Base-by-base conservation (phyloP, 352 stramenopile genomes). In the Thalassiosira mediterranea region DNA sequence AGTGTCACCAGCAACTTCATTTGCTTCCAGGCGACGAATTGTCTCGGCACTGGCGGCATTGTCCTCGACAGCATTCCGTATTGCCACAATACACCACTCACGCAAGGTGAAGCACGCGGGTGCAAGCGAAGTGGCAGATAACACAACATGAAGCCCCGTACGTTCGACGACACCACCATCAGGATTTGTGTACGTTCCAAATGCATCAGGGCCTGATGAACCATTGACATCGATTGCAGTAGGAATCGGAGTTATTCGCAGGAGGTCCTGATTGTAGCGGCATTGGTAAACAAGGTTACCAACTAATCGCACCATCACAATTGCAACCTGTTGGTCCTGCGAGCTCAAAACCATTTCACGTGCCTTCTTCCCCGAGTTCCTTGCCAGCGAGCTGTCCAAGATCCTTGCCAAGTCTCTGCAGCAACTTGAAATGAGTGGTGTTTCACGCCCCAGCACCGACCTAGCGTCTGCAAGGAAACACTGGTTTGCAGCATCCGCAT, bases 1-100 rank as follows among this genome's bases (percentile, higher is more conserved):
- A 11, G 81, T 84, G 68, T 89, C 72, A 3, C 48, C 48, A 13
- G 89, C 62, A 28, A 71, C 53, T 67, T 86, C 48, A 57, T 91
- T 77, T 23, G 84, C 83, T 57, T 90, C 75, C 1, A 93, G 51
- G 26, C 76, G 19, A 38, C 67, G 61, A 1, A 93, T 65, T 8
- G 84, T 44, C 44, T 72, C 65, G 66, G 83, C 75, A 68, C 91
- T 93, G 2, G 68, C 61, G 47, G 58, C 56, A 58, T 91, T 93
- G 4, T 76, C 64, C 34, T 93, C 76, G 3, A 93, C 62, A 17
- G 76, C 70, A 83, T 91, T 89, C 15, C 84, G 69, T 66, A 93
- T 90, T 15, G 84, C 84, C 46, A 93, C 72, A 60, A 93, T 78
- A 10, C 72, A 76, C 87, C 87, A 93, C 47, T 93, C 87, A 42